Evolutionary conservation across 768 basidiomycete species (phyloP), one percentile per base, ranked within the genome.

Genomic region (Glaciozyma antarctica): DNA sequence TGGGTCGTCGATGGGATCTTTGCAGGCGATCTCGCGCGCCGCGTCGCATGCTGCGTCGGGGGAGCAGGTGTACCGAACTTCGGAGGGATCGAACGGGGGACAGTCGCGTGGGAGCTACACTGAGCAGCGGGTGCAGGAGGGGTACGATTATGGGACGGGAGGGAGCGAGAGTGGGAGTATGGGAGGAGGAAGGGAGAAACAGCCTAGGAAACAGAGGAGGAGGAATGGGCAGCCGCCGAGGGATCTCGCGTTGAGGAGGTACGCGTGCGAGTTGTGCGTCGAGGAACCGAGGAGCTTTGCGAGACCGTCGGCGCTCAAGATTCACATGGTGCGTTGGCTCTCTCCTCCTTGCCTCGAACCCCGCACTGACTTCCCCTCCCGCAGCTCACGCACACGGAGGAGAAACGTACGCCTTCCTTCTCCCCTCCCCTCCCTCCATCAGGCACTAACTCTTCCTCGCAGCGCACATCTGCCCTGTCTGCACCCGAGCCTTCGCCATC

Each of bases 401-500:
- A 55, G 30, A 57, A 66, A 61, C 41, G 55, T 65, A 26, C 54
- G 64, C 49, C 3, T 53, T 47, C 58, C 56, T 43, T 54, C 21
- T 21, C 47, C 6, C 21, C 22, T 10, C n/a, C 49, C 26, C n/a
- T 26, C 2, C 49, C 49, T 51, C 24, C 8, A 2, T 24, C n/a
- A 13, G 7, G n/a, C n/a, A 22, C 26, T 51, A 12, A 24, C 5
- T 24, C n/a, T 6, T 15, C 26, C n/a, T 26, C 44, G 6, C 34
- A 60, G 59, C 60, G 5, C 60, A 61, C 60, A 62, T 67, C 45
- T 75, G 74, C 58, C 74, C 74, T 2, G 60, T 71, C 16, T 75
- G 75, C 63, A 53, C 71, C 21, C 67, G 76, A 26, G 52, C 71
- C 34, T 76, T 76, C 62, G 75, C 74, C 22, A 76, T 76, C 19